Percentiles rank a stretch among this genome's conserved stretches.
Evolutionary conservation across 805 yeast genomes (phyloP).

Genomic region (Barnettozyma pratensis): DNA sequence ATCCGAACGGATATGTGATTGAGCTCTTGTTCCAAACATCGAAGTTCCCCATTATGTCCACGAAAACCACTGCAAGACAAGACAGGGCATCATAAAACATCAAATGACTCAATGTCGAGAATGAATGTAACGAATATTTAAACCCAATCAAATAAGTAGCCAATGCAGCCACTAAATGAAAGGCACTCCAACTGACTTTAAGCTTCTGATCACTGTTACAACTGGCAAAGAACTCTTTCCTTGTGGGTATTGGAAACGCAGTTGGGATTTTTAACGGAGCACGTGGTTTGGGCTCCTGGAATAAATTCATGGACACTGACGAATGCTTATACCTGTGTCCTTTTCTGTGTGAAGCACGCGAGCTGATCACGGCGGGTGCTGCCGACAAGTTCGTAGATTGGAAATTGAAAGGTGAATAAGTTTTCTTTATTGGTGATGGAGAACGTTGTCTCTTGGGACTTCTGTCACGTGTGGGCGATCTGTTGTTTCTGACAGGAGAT

Average conservation of each 20-base stretch:
- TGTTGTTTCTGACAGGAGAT: conserved; percentile 23
- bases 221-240: conserved; percentile 56
- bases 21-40: conserved; percentile 87
- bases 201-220: conserved; percentile 52
- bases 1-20: conserved; percentile 83
- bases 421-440: conserved; percentile 20
- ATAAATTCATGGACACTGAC: conserved; percentile 91
- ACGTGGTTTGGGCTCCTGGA: conserved; percentile 82
- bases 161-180: conserved; percentile 53
- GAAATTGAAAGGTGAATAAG: conserved; percentile 57
- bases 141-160: conserved; percentile 58
- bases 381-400: conserved; percentile 42
- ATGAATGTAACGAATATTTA: conserved; percentile 48
- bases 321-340: conserved; percentile 97
- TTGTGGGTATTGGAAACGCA: conserved; percentile 39
- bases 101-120: conserved; percentile 80
- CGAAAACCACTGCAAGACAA: conserved; percentile 60
- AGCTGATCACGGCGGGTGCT: conserved; percentile 27
- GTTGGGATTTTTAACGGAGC: conserved; percentile 78
- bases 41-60: conserved; percentile 82
- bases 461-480: conserved; percentile 25
- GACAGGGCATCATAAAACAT: conserved; percentile 84
- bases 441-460: conserved; percentile 29
- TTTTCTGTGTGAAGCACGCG: conserved; percentile 69
- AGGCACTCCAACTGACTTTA: conserved; percentile 51